Evolutionary conservation across 495 filamentous ascomycete species (phyloP), one percentile per base, ranked within the genome.

Genomic region (Paragyromitra xinjiangensis): DNA sequence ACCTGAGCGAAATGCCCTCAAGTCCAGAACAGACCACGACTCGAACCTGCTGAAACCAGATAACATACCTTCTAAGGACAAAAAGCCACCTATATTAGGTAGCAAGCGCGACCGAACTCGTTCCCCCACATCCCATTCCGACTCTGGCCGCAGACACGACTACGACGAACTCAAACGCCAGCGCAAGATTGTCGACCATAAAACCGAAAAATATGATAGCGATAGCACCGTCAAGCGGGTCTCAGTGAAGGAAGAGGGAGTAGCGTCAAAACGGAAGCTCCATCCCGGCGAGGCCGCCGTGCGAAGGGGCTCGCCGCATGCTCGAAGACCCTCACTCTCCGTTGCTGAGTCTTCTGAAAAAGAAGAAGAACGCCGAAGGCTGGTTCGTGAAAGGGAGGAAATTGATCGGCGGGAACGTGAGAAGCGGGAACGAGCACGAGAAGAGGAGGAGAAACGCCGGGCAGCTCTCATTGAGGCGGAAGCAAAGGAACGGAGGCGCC

Each of bases 41-140:
- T 66, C 75, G 22, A 71, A 71, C 45, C 59, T 78, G 29, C 24
- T 78, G 14, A 79, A 70, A 14, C 77, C 77, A 14, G 74, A 78
- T 19, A 79, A 78, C 44, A 72, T 70, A n/a, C 37, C 61, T 22
- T 50, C 56, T 0, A 79, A 66, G 24, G 77, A 79, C 12, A 78
- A 78, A 66, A 79, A 62, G 24, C 63, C 40, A 26, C 39, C 66
- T 50, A 66, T 19, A 42, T 39, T 77, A 37, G 74, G 74, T 2
- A 70, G 75, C 5, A 79, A 79, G 53, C 77, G 77, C 22, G 77
- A 79, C 16, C 69, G 77, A 42, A 79, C 77, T 14, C 77, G 77
- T 44, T 79, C 77, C 7, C 77, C 77, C 6, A 66, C 77, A 24
- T 78, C 74, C 56, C 75, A 71, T 29, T 79, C 77, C 39, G 77